phyloP scores from a whole-genome alignment of 2,329 filamentous ascomycete species.

The Exserohilum turcica region DNA sequence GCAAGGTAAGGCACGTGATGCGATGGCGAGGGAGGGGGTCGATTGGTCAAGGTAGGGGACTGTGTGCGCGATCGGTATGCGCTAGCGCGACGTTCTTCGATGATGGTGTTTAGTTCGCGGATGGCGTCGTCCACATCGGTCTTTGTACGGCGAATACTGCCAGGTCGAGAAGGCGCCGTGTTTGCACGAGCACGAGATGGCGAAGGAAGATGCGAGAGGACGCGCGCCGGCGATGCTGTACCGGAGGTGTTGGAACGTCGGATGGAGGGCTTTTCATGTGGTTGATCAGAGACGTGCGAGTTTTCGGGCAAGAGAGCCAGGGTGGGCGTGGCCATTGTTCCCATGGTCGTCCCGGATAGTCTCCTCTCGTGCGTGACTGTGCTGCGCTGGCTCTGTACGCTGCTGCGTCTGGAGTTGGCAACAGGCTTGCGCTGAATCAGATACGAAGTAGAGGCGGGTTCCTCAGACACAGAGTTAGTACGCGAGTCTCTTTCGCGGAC shows the following conservation, averaged over 20 bases:
- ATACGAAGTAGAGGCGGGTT: constrained; percentile 31
- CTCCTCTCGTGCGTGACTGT: constrained; percentile 25
- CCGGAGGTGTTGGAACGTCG: constrained; percentile 37
- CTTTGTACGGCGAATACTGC: constrained; percentile 45
- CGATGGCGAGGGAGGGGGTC: constrained; percentile 41
- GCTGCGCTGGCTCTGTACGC: constrained; percentile 36
- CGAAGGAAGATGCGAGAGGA: constrained; percentile 39
- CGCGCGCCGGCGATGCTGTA: constrained; percentile 28
- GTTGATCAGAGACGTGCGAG: constrained; percentile 22
- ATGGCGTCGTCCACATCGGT: constrained; percentile 53
- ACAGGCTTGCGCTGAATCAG: constrained; percentile 44
- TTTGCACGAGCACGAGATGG: constrained; percentile 44
- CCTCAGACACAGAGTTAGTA: constrained; percentile 35
- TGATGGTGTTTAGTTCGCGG: constrained; percentile 56
- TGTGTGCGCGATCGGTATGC: constrained; percentile 39
- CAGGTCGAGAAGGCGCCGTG: constrained; percentile 44
- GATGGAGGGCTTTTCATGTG: constrained; percentile 27
- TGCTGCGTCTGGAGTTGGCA: constrained; percentile 36
- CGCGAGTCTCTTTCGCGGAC: constrained; percentile 39
- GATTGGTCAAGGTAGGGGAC: constrained; percentile 33
- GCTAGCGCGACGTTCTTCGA: constrained; percentile 53
- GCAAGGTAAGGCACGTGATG: constrained; percentile 55
- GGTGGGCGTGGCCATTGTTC: constrained; percentile 30
- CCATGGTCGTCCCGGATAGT: constrained; percentile 29
- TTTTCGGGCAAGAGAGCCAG: constrained; percentile 35